phyloP scores from a whole-genome alignment of 2,329 filamentous ascomycete species.

The Remersonia thermophila region DNA sequence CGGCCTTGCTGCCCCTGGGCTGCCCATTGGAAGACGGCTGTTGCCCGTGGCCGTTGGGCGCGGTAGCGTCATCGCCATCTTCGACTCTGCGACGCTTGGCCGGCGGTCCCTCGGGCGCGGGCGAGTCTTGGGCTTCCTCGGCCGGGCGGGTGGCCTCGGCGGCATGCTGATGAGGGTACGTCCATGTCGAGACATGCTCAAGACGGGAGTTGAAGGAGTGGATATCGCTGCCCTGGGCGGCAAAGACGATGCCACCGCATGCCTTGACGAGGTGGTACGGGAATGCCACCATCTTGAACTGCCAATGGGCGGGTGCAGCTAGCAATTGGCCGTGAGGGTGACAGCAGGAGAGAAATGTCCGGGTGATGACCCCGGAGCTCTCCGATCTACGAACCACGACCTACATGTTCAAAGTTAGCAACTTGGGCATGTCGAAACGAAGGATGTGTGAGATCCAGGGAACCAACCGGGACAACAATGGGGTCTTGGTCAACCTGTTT shows the following conservation, averaged over 20 bases:
- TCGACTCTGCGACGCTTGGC: constrained; percentile 20
- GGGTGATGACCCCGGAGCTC: background rate
- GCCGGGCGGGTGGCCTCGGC: constrained; percentile 22
- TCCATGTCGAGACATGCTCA: constrained; percentile 53
- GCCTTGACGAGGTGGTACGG: constrained; percentile 54
- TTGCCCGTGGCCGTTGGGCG: constrained; percentile 19
- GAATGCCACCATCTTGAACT: constrained; percentile 26
- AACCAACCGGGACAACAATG: no score
- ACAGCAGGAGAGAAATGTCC: background rate
- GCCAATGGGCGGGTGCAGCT: background rate
- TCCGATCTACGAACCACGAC: background rate
- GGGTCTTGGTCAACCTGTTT: no score
- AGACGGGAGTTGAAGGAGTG: constrained; percentile 51
- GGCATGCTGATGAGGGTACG: constrained; percentile 27
- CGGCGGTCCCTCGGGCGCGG: constrained; percentile 19
- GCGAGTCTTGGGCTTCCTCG: constrained; percentile 12
- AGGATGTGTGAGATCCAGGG: no score
- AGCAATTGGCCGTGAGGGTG: background rate
- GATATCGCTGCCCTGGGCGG: constrained; percentile 60
- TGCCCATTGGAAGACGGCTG: constrained; percentile 11
- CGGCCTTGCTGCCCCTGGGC: constrained; percentile 23
- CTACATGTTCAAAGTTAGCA: background rate
- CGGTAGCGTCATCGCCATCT: constrained; percentile 14
- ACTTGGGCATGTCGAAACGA: no score
- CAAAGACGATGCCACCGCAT: constrained; percentile 51